A percentile compares a stretch with the other conserved stretches of the same genome.
phyloP scores from a whole-genome alignment of 1,284 basidiomycete genomes.

The Athelia sp. region DNA sequence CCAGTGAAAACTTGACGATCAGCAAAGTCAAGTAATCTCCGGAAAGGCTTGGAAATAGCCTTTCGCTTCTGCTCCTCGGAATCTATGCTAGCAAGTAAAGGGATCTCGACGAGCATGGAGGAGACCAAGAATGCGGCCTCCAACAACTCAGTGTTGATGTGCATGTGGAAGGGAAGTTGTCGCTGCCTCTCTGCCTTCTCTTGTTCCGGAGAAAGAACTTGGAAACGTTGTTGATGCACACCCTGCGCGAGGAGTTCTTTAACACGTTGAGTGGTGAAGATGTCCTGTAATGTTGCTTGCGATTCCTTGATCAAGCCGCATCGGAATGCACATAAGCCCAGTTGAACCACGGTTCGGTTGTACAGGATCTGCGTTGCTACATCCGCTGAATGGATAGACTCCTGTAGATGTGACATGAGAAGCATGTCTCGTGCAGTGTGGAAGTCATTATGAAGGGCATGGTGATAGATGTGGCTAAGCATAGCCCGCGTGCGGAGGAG shows the following conservation, averaged over 20 bases:
- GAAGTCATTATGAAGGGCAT: conserved; percentile 95
- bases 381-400: conserved; percentile 93
- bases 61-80: conserved; percentile 92
- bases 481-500: conserved; percentile 94
- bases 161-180: conserved; percentile 99
- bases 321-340: conserved; percentile 96
- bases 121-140: conserved; percentile 98
- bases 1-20: conserved; percentile 98
- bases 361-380: conserved; percentile 97
- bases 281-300: conserved; percentile 90
- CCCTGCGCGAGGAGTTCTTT: conserved; percentile 98
- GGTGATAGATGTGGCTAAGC: conserved; percentile 96
- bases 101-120: conserved; percentile 98
- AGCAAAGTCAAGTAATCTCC: conserved; percentile 92
- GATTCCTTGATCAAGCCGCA: conserved; percentile 93
- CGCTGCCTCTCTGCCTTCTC: conserved; percentile 95
- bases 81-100: conserved; percentile 89
- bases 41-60: conserved; percentile 92
- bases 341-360: conserved; percentile 96
- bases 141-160: conserved; percentile 97
- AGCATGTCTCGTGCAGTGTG: conserved; percentile 97
- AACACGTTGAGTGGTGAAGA: conserved; percentile 93
- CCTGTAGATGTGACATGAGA: conserved; percentile 98
- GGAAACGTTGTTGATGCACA: conserved; percentile 90
- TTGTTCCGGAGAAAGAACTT: conserved; percentile 86